Evolutionary conservation across 2,329 filamentous ascomycete species (phyloP), one percentile per base, ranked within the genome.

Genomic region (Pseudopithomyces chartarum): DNA sequence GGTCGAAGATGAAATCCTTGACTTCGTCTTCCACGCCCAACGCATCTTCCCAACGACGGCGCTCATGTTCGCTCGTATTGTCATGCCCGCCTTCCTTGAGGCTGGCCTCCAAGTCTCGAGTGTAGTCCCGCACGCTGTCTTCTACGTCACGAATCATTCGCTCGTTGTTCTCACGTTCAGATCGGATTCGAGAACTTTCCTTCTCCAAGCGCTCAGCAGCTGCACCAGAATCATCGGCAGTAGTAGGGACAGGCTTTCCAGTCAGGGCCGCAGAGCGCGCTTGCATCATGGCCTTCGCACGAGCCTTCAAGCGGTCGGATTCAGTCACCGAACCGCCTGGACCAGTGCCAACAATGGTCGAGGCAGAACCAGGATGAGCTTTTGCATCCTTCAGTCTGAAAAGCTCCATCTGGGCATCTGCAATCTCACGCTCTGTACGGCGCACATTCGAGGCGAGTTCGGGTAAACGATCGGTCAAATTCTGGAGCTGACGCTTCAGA

Each of bases 251-350:
- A 71, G 93, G 92, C 76, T 89, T 92, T 55, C 95, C 95, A 20
- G 92, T 92, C 61, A 99, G 80, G 17, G 95, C 94, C 54, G 95
- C 95, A 64, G 95, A 93, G 57, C 95, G 90, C 70, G 97, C 93
- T 79, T 98, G 94, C 95, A 99, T 99, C 87, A 97, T 96, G 38
- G 94, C 94, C 79, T 93, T 96, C 32, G 95, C 94, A 65, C 93
- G 87, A 34, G 95, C 95, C 80, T 97, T 98, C 64, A 98, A 85
- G 52, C 94, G 87, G 77, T 99, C 95, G 3, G 92, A 90, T 77
- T 99, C 95, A 0, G 95, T 99, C 40, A 99, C 87, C 43, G 87
- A 80, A 51, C 95, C 95, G 42, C 94, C 94, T 56, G 93, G 94
- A 10, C 95, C 95, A 59, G 94, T 98, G 44, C 95, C 95, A 57